Evolutionary conservation across 768 basidiomycete genomes (phyloP).

Genomic region (Phaeotremella skinneri): DNA sequence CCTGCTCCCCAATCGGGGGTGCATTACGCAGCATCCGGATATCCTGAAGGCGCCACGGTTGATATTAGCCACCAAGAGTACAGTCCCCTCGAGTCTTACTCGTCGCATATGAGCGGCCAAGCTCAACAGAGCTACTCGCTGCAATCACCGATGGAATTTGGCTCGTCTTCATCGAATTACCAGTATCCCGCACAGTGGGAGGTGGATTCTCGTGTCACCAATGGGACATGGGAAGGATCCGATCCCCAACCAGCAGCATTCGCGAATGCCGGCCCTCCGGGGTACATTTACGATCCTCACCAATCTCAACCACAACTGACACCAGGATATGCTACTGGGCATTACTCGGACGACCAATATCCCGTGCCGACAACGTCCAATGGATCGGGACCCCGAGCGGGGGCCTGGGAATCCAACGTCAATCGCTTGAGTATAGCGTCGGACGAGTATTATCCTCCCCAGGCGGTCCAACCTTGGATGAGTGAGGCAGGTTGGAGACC

Average conservation of each 20-base stretch:
- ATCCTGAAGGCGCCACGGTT: too few species aligned
- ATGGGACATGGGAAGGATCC: too few species aligned
- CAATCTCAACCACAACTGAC: not conserved
- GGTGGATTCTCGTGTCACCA: too few species aligned
- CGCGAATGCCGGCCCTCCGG: slow-evolving; percentile 47
- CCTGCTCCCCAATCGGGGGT: too few species aligned
- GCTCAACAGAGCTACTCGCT: not conserved
- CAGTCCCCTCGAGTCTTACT: not conserved
- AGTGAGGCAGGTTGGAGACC: slow-evolving; percentile 3
- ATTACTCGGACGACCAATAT: too few species aligned
- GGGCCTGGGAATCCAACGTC: not conserved
- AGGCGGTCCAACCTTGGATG: not conserved
- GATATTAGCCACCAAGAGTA: not conserved
- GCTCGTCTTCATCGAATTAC: too few species aligned
- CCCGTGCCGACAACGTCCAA: not conserved
- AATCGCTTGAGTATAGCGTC: slow-evolving; percentile 9
- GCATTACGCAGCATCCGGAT: too few species aligned
- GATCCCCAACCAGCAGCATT: slow-evolving; percentile 39
- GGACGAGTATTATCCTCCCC: not conserved
- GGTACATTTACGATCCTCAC: slow-evolving; percentile 31
- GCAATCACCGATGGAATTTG: too few species aligned
- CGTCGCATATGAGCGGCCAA: slow-evolving; percentile 7
- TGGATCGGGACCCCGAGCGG: not conserved
- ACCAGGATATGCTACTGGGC: too few species aligned
- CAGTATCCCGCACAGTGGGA: too few species aligned